Evolutionary conservation across 805 yeast species (phyloP).

Genomic region (Saccharomycopsis olivae): DNA sequence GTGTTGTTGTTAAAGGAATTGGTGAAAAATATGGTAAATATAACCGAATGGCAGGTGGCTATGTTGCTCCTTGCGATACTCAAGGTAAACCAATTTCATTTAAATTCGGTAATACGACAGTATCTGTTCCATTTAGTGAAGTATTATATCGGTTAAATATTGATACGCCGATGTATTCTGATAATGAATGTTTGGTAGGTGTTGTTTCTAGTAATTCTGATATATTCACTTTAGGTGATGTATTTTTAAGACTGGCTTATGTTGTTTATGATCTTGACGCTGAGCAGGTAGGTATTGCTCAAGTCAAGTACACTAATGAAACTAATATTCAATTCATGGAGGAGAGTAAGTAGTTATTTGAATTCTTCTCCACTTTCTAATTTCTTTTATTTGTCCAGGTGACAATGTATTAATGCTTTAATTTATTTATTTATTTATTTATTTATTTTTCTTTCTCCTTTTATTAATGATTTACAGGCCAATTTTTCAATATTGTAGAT

Average conservation of each 20-base stretch:
- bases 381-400: too few species aligned
- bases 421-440: too few species aligned
- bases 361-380: too few species aligned
- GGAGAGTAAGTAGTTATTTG: too few species aligned
- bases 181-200: slow-evolving; percentile 1
- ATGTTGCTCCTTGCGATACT: slow-evolving; percentile 3
- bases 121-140: slow-evolving; percentile 14
- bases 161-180: slow-evolving; percentile 9
- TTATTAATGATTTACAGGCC: too few species aligned
- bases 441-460: too few species aligned
- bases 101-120: slow-evolving; percentile 6
- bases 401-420: too few species aligned
- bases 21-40: slow-evolving; percentile 12
- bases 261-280: slow-evolving; percentile 43
- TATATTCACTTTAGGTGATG: slow-evolving; percentile 38
- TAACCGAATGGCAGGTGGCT: neutral
- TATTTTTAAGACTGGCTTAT: slow-evolving; percentile 41
- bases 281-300: slow-evolving; percentile 34
- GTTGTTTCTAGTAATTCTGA: neutral
- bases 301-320: slow-evolving; percentile 31
- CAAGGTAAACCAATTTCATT: slow-evolving; percentile 11
- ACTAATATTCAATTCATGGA: too few species aligned
- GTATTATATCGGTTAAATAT: slow-evolving; percentile 12
- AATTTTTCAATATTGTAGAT: too few species aligned
- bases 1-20: slow-evolving; percentile 20